Base-by-base conservation (phyloP, 2,329 filamentous ascomycete genomes). In the Exophiala alcalophila region DNA sequence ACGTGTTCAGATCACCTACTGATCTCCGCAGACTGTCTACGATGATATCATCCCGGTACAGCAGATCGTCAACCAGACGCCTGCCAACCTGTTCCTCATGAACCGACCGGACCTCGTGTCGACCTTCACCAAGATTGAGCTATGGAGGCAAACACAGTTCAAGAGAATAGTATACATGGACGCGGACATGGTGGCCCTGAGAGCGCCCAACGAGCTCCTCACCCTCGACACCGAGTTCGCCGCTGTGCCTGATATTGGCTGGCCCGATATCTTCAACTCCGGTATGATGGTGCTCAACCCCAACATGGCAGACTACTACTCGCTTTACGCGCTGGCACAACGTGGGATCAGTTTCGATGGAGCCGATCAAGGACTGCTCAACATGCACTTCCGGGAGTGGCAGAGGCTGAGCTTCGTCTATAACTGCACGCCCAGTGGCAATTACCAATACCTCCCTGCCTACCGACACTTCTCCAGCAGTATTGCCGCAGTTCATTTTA, bases 211-310 rank as follows among this genome's bases (percentile, higher is more conserved):
- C 59, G 92, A 98, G 74, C 80, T 98, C 41, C 94, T 98, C 61
- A 76, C 82, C 12, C 63, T 80, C 28, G 68, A 77, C 8, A 72
- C 72, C 23, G 57, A 70, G 18, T 83, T 84, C 55, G 80, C 81
- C 18, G 81, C 92, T 2, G 89, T 86, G 8, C 90, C 92, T 21
- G 92, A 98, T 65, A 89, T 97, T 58, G 92, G 92, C 56, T 98
- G 92, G 92, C 92, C 92, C 23, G 92, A 98, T 68, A 78, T 90
- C 49, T 97, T 97, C 80, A 98, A 98, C 68, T 89, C 86, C n/a
- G 92, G 92, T 59, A 81, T 98, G 57, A 94, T 98, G 88, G 88
- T 89, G 24, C 67, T 98, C 47, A 83, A 76, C 11, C 92, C 92
- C 23, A 84, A 91, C 65, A 73, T 90, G 76, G 84, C 83, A 44